These are phyloP conservation scores for Xylaria sp. DNA, from an alignment of 2,329 filamentous ascomycete species.

Conservation along the genomic window DNA sequence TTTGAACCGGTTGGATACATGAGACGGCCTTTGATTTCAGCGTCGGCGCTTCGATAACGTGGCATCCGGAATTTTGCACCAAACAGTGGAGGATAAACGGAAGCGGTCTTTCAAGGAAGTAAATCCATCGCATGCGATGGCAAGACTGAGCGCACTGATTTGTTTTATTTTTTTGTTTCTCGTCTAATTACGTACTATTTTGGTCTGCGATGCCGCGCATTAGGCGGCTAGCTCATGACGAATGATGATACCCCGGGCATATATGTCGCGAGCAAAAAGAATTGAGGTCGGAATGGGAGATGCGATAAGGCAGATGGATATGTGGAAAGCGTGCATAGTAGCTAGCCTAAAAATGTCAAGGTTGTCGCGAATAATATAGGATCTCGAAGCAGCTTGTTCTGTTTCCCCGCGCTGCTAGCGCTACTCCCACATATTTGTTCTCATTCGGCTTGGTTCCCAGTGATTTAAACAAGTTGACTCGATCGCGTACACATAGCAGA, in stretches of 20 bases:
- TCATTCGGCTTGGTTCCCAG: neutral
- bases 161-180: neutral
- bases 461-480: neutral
- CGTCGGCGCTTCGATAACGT: constrained; percentile 15
- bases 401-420: neutral
- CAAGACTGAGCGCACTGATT: neutral
- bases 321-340: constrained; percentile 4
- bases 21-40: constrained; percentile 16
- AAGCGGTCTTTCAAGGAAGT: constrained; percentile 6
- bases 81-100: neutral
- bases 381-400: constrained; percentile 9
- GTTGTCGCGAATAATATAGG: neutral
- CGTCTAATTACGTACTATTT: constrained; percentile 2
- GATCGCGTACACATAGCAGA: neutral
- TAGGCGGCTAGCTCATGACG: constrained; percentile 8
- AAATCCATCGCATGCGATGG: neutral
- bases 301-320: neutral
- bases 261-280: constrained; percentile 1
- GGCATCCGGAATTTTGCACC: constrained; percentile 1
- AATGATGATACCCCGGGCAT: constrained; percentile 35
- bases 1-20: constrained; percentile 14
- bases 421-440: neutral
- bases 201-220: neutral
- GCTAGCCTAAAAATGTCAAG: neutral
- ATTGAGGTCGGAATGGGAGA: neutral